Conservation (phyloP, 306 rosid genomes). For the Acacia melanoxylon region DNA sequence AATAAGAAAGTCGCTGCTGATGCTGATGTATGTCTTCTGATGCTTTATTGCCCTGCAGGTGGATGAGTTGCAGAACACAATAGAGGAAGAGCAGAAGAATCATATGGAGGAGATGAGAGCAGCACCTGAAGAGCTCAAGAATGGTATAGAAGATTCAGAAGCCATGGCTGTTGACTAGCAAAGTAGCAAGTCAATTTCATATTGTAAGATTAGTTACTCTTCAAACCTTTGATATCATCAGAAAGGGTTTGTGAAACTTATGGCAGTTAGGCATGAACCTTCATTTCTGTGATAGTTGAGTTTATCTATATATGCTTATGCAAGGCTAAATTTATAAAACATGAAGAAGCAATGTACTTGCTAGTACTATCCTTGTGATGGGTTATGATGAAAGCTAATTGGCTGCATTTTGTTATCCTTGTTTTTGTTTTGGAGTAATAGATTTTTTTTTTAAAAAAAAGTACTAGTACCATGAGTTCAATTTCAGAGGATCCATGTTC, state of each 20-base stretch:
- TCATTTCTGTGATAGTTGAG: not conserved
- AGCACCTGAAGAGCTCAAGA: slow-evolving; percentile 48
- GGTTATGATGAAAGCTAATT: too few species aligned
- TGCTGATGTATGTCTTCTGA: not conserved
- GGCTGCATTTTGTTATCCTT: too few species aligned
- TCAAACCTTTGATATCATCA: not conserved
- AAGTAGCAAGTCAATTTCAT: too few species aligned
- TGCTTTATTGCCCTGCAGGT: slow-evolving; percentile 49
- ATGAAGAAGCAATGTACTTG: too few species aligned
- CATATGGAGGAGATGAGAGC: slow-evolving; percentile 55
- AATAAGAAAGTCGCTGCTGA: not conserved
- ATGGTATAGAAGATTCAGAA: slow-evolving; percentile 46
- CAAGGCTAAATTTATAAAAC: too few species aligned
- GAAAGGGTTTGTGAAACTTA: not conserved
- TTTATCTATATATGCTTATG: too few species aligned
- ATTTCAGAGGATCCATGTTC: not conserved
- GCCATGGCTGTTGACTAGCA: slow-evolving; percentile 48
- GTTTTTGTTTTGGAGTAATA: too few species aligned
- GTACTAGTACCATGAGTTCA: not conserved
- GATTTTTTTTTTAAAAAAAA: too few species aligned
- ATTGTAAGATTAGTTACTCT: slow-evolving; percentile 24
- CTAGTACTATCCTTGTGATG: too few species aligned
- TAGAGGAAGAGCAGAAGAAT: slow-evolving; percentile 87
- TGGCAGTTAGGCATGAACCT: not conserved
- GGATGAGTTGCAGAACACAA: slow-evolving; percentile 87